Percentiles rank a stretch among this genome's conserved stretches.
Evolutionary conservation across 257 asterid genomes (phyloP).

Genomic region (Penstemon barbatus): DNA sequence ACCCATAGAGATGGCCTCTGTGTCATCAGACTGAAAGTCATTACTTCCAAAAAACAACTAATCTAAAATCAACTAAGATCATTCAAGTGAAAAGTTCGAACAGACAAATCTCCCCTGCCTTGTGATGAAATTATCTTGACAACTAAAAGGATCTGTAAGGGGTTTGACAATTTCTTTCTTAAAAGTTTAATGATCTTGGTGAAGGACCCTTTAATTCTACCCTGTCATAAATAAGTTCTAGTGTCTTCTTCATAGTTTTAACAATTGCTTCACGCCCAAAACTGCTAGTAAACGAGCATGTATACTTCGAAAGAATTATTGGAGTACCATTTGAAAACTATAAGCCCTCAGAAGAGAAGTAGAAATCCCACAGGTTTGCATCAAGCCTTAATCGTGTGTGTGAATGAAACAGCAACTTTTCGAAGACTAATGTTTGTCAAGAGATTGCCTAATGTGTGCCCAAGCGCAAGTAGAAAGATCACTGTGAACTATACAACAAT

Average conservation of each 20-base stretch:
- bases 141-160: background rate
- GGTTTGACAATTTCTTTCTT: background rate
- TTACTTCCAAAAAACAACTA: conserved; percentile 29
- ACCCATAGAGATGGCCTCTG: conserved; percentile 83
- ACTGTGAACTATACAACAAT: conserved; percentile 47
- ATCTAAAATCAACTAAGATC: background rate
- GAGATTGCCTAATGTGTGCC: conserved; percentile 83
- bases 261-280: background rate
- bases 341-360: background rate
- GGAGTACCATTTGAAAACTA: background rate
- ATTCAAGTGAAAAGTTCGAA: too few species aligned
- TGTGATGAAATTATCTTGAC: conserved; percentile 2
- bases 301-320: background rate
- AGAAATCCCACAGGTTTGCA: background rate
- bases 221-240: too few species aligned
- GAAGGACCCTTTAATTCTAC: too few species aligned
- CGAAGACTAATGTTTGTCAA: conserved; percentile 86
- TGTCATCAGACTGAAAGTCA: conserved; percentile 38
- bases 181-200: too few species aligned
- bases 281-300: background rate
- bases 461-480: conserved; percentile 57
- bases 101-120: background rate
- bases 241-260: background rate
- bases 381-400: conserved; percentile 85
- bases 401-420: conserved; percentile 85